Percentiles rank a stretch among this genome's conserved stretches.
These are phyloP conservation scores for Tieghemostelium lacteum DNA, from an alignment of 78 protist species.

Conservation along the genomic window DNA sequence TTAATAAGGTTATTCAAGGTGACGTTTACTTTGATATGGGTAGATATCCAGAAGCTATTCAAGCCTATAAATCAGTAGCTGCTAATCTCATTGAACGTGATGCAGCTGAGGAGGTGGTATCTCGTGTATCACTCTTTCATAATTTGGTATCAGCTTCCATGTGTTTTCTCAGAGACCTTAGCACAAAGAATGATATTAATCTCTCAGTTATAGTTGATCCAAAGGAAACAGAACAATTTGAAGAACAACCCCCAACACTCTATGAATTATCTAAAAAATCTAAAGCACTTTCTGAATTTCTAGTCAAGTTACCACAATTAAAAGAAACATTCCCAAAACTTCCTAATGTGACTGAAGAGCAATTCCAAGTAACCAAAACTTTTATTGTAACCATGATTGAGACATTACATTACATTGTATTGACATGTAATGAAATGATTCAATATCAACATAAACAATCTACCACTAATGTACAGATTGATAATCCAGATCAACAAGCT, in stretches of 20 bases:
- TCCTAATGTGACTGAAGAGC: no score
- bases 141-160: constrained; percentile 16
- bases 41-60: constrained; percentile 2
- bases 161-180: neutral
- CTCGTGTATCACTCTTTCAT: constrained; percentile 26
- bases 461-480: neutral
- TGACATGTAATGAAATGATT: neutral
- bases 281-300: neutral
- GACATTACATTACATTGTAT: neutral
- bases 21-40: constrained; percentile 27
- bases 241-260: neutral
- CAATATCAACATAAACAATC: neutral
- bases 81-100: constrained; percentile 45
- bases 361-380: no score
- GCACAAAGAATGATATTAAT: neutral
- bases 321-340: no score
- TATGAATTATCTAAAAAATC: constrained; percentile 52
- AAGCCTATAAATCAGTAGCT: neutral
- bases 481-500: constrained; percentile 4
- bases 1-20: neutral
- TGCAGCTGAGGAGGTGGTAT: neutral
- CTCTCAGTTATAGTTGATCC: neutral
- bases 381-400: neutral
- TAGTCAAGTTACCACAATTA: neutral
- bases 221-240: neutral